Evolutionary conservation across 768 basidiomycete genomes (phyloP).

Genomic region (Fomitopsis pulvina): DNA sequence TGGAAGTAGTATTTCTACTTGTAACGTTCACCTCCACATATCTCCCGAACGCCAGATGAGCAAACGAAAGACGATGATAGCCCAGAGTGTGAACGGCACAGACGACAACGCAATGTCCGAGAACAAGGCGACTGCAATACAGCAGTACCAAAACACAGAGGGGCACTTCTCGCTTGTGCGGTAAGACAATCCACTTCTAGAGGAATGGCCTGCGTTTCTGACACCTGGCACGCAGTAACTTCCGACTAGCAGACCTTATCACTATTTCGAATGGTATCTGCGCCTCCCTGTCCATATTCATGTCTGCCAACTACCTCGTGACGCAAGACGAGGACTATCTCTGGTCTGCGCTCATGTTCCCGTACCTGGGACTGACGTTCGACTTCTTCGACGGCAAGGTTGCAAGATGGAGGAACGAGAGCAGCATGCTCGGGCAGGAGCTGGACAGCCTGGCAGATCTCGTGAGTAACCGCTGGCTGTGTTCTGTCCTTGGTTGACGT

Average conservation of each 20-base stretch:
- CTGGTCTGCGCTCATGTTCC: conserved; percentile 82
- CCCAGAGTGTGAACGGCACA: conserved; percentile 18
- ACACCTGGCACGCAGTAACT: conserved; percentile 58
- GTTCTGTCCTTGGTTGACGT: neutral
- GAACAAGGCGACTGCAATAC: conserved; percentile 42
- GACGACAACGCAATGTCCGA: conserved; percentile 18
- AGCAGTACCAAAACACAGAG: conserved; percentile 82
- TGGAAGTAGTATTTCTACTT: neutral
- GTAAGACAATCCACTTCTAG: conserved; percentile 31
- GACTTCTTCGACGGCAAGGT: conserved; percentile 98
- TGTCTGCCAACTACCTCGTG: conserved; percentile 81
- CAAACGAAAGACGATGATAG: conserved; percentile 39
- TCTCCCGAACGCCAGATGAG: conserved; percentile 30
- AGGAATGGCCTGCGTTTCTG: neutral
- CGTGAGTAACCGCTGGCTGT: conserved; percentile 39
- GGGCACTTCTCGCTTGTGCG: conserved; percentile 98
- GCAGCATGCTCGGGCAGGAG: conserved; percentile 95
- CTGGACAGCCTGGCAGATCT: conserved; percentile 95
- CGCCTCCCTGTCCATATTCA: conserved; percentile 92
- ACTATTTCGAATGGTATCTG: conserved; percentile 99
- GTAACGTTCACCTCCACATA: neutral
- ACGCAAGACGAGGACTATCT: conserved; percentile 75
- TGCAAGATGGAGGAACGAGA: conserved; percentile 93
- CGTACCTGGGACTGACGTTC: conserved; percentile 92
- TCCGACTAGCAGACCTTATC: conserved; percentile 94